Evolutionary conservation across 805 yeast species (phyloP).

Genomic region (Kuraishia cidri): DNA sequence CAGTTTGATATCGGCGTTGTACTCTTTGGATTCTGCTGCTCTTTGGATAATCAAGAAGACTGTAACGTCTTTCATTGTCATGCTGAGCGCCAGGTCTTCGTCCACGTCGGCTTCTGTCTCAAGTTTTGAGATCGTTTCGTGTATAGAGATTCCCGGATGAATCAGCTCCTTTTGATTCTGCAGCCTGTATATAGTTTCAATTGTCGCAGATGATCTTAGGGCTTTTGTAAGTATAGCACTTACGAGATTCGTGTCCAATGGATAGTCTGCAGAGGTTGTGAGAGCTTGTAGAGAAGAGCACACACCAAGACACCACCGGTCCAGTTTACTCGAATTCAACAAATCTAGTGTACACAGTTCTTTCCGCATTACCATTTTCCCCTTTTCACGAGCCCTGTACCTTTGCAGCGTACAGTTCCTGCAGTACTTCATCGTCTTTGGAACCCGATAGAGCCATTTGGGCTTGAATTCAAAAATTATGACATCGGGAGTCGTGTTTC

Average conservation of each 20-base stretch:
- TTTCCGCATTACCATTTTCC: slow-evolving; percentile 5
- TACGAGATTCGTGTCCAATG: background rate
- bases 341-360: slow-evolving; percentile 29
- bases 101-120: slow-evolving; percentile 28
- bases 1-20: slow-evolving; percentile 13
- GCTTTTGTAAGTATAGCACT: background rate
- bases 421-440: slow-evolving; percentile 21
- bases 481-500: background rate
- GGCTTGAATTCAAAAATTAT: slow-evolving; percentile 37
- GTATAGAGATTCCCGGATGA: no score
- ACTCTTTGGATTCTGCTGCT: background rate
- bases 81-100: slow-evolving; percentile 28
- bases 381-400: slow-evolving; percentile 18
- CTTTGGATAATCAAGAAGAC: slow-evolving; percentile 24
- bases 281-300: slow-evolving; percentile 14
- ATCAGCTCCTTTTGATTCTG: slow-evolving; percentile 24
- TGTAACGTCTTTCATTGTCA: slow-evolving; percentile 48
- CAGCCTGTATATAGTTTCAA: slow-evolving; percentile 14
- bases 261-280: background rate
- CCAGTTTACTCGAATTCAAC: slow-evolving; percentile 19
- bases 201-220: no score
- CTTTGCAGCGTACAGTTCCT: slow-evolving; percentile 34
- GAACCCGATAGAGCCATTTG: slow-evolving; percentile 38
- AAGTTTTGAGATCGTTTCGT: slow-evolving; percentile 17
- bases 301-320: slow-evolving; percentile 22